Percentiles rank a stretch among this genome's conserved stretches.
Evolutionary conservation across 345 rosid species (phyloP).

Genomic region (Linum tenue): DNA sequence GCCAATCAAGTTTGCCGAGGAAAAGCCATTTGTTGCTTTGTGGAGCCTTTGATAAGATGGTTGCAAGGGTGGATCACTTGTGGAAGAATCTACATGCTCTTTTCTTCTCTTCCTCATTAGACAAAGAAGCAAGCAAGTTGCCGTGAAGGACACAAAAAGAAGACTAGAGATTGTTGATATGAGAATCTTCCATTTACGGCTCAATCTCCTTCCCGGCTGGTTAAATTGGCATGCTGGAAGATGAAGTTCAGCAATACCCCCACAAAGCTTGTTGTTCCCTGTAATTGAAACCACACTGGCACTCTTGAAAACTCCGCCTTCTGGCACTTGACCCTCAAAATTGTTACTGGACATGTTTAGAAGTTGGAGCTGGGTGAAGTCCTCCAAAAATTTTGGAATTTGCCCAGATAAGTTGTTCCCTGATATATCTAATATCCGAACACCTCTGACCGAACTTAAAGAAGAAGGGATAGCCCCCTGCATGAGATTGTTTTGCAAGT

Average conservation of each 20-base stretch:
- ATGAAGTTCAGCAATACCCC: neutral
- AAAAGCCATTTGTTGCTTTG: conserved; percentile 10
- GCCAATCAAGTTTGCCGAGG: conserved; percentile 4
- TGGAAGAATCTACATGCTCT: neutral
- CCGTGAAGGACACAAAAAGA: neutral
- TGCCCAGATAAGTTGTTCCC: too few relatives aligned
- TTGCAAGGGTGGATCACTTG: neutral
- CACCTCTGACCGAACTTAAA: too few relatives aligned
- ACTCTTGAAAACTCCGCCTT: too few relatives aligned
- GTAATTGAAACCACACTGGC: neutral
- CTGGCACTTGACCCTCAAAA: too few relatives aligned
- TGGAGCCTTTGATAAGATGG: conserved; percentile 3
- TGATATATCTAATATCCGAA: too few relatives aligned
- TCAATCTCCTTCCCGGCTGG: neutral
- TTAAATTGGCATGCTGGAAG: conserved; percentile 6
- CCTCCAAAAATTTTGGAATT: too few relatives aligned
- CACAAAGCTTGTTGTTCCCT: neutral
- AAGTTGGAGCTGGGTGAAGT: too few relatives aligned
- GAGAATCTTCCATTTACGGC: neutral
- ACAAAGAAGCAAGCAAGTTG: neutral
- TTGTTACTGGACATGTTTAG: too few relatives aligned
- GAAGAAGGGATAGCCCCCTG: too few relatives aligned
- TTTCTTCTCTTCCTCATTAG: conserved; percentile 1
- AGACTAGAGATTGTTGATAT: neutral
- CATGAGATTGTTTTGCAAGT: too few relatives aligned